Evolutionary conservation across 106 monocot species (phyloP).

Genomic region (Dendrobium officinale): DNA sequence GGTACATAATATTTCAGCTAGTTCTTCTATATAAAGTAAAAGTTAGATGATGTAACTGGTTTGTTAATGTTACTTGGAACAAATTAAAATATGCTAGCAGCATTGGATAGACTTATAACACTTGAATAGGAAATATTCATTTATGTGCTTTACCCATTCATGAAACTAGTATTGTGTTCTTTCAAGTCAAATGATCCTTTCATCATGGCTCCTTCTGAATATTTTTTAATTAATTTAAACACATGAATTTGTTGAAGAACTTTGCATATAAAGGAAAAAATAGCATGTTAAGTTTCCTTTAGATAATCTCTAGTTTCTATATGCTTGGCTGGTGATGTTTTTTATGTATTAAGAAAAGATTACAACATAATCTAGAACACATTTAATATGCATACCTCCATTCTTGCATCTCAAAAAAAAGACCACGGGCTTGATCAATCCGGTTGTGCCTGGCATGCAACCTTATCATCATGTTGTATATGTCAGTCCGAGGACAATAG

Average conservation of each 20-base stretch:
- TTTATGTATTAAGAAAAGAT: neutral
- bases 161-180: neutral
- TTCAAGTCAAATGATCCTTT: neutral
- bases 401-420: conserved; percentile 97
- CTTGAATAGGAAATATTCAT: neutral
- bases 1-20: neutral
- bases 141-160: neutral
- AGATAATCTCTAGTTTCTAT: neutral
- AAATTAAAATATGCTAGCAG: neutral
- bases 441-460: conserved; percentile 77
- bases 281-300: neutral
- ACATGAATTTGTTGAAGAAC: neutral
- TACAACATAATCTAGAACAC: neutral
- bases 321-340: neutral
- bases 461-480: conserved; percentile 63
- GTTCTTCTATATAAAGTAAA: neutral
- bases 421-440: conserved; percentile 90
- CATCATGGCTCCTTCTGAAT: neutral
- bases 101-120: neutral
- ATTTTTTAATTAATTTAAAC: neutral
- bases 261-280: neutral
- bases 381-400: conserved; percentile 46
- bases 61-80: neutral
- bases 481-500: conserved; percentile 50
- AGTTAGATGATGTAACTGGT: neutral